Evolutionary conservation across 805 yeast species (phyloP).

Genomic region (Saturnispora mendoncae): DNA sequence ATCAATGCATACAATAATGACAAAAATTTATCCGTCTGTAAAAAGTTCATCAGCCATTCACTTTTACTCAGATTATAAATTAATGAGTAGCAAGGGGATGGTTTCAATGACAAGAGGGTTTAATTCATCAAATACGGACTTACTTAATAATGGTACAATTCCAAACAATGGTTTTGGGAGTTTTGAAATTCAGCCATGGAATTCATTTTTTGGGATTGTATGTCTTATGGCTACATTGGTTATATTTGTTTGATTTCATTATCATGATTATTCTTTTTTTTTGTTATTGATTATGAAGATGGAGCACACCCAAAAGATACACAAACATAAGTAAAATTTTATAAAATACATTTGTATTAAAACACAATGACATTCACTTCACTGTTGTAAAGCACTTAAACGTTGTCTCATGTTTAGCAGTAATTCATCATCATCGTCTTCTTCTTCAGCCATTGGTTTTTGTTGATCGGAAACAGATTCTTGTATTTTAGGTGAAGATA

Average conservation of each 20-base stretch:
- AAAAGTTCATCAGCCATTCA: neutral
- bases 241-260: neutral
- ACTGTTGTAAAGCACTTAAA: constrained; percentile 70
- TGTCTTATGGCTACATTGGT: constrained; percentile 2
- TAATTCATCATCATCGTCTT: constrained; percentile 64
- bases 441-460: constrained; percentile 22
- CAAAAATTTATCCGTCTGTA: no score
- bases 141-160: neutral
- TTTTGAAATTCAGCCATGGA: constrained; percentile 3
- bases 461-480: constrained; percentile 15
- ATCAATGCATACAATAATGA: no score
- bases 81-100: neutral
- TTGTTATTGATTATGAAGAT: neutral
- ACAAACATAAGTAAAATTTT: neutral
- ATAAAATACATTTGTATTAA: neutral
- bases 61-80: neutral
- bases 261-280: neutral
- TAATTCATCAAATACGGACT: neutral
- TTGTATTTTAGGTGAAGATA: constrained; percentile 13
- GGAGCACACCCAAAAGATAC: no score
- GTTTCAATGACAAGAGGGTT: neutral
- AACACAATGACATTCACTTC: neutral
- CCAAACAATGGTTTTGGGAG: constrained; percentile 2
- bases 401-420: constrained; percentile 85
- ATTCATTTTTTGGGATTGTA: constrained; percentile 5